Percentiles rank a stretch among this genome's conserved stretches.
phyloP scores from a whole-genome alignment of 2,329 filamentous ascomycete genomes.

The Phoma sp. region DNA sequence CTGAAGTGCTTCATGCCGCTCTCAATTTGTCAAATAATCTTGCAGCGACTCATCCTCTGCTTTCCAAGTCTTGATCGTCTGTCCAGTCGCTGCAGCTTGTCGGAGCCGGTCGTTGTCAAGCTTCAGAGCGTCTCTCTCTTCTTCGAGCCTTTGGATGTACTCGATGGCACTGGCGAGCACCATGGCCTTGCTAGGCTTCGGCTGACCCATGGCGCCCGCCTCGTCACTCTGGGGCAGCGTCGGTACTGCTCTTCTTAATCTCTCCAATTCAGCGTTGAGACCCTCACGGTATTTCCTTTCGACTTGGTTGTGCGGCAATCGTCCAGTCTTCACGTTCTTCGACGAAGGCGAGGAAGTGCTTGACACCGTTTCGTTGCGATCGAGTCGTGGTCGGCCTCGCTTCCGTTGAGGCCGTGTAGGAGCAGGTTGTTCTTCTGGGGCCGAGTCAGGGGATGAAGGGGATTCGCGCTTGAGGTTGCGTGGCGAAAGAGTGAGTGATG shows the following conservation, averaged over 20 bases:
- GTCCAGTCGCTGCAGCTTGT: slow-evolving; percentile 11
- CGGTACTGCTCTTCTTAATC: slow-evolving; percentile 35
- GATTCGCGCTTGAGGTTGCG: slow-evolving; percentile 40
- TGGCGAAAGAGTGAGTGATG: slow-evolving; percentile 32
- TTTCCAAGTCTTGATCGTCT: slow-evolving; percentile 12
- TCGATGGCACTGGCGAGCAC: slow-evolving; percentile 42
- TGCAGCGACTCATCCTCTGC: slow-evolving; percentile 14
- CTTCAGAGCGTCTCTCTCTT: slow-evolving; percentile 34
- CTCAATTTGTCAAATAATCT: slow-evolving; percentile 19
- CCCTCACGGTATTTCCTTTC: slow-evolving; percentile 38
- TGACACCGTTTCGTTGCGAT: slow-evolving; percentile 29
- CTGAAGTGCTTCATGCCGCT: background rate
- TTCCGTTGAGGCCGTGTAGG: slow-evolving; percentile 38
- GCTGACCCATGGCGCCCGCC: slow-evolving; percentile 31
- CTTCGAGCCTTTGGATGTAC: slow-evolving; percentile 40
- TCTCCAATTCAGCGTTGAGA: slow-evolving; percentile 39
- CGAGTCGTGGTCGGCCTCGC: slow-evolving; percentile 41
- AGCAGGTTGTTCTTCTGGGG: slow-evolving; percentile 27
- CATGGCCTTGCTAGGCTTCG: slow-evolving; percentile 44
- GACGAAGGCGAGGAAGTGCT: slow-evolving; percentile 20
- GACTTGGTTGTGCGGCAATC: slow-evolving; percentile 45
- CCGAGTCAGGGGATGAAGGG: slow-evolving; percentile 25
- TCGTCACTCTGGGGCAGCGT: slow-evolving; percentile 40
- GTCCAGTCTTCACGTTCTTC: slow-evolving; percentile 27
- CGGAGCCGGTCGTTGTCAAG: slow-evolving; percentile 37